Evolutionary conservation across 2,329 filamentous ascomycete species (phyloP).

Genomic region (Cercospora zeae-maydis): DNA sequence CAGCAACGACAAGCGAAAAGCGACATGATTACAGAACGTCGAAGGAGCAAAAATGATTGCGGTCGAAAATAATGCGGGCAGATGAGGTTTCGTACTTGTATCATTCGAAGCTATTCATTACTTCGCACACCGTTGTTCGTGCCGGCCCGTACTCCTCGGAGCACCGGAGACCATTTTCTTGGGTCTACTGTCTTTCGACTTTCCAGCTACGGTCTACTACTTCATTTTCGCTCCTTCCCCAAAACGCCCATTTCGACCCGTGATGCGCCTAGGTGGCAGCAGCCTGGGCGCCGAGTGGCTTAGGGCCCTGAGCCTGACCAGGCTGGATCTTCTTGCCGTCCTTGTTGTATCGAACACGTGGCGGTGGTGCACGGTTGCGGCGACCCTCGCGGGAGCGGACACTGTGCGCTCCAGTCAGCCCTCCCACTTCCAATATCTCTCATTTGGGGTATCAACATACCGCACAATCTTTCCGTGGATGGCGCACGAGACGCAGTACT

Average conservation of each 20-base stretch:
- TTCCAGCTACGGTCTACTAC: conserved; percentile 5
- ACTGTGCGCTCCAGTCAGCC: conserved; percentile 50
- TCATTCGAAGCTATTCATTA: conserved; percentile 27
- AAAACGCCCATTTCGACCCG: not conserved
- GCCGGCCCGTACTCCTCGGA: not conserved
- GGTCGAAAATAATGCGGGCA: not conserved
- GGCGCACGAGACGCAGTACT: conserved; percentile 99
- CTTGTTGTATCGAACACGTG: conserved; percentile 99
- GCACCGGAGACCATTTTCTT: not conserved
- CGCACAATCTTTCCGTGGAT: conserved; percentile 99
- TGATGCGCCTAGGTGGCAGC: conserved; percentile 6
- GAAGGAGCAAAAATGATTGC: not conserved
- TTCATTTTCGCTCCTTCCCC: conserved; percentile 9
- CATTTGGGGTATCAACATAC: conserved; percentile 61
- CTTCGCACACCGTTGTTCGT: conserved; percentile 3
- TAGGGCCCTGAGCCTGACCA: conserved; percentile 67
- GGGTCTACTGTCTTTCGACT: conserved; percentile 1
- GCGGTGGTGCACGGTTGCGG: conserved; percentile 97
- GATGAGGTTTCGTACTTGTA: conserved; percentile 15
- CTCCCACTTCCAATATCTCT: not conserved
- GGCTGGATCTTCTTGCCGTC: conserved; percentile 99
- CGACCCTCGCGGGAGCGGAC: conserved; percentile 95
- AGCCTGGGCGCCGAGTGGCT: conserved; percentile 41
- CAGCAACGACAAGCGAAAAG: not conserved
- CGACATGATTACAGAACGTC: not conserved